Percentiles rank a stretch among this genome's conserved stretches.
Conservation (phyloP, 2,329 filamentous ascomycete species). For the Monosporascus sp. region DNA sequence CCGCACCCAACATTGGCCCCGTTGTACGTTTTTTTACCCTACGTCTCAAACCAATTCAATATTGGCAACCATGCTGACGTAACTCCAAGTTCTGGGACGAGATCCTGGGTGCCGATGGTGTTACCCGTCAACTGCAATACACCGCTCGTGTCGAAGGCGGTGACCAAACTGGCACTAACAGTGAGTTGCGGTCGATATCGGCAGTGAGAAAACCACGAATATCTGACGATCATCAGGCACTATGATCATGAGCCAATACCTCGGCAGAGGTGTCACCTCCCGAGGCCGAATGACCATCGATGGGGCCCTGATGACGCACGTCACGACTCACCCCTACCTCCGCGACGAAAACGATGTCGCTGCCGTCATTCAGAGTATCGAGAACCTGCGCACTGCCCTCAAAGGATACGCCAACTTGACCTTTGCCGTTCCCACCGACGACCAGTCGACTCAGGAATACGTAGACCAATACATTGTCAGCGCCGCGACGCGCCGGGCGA, state of each 20-base stretch:
- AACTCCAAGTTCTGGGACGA: conserved; percentile 45
- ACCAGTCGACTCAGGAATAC: conserved; percentile 49
- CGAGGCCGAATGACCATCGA: conserved; percentile 59
- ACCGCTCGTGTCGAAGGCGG: conserved; percentile 58
- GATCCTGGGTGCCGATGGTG: conserved; percentile 50
- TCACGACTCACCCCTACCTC: conserved; percentile 56
- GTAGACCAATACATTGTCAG: conserved; percentile 39
- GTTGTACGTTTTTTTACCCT: conserved; percentile 33
- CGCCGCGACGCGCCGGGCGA: conserved; percentile 35
- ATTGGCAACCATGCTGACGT: conserved; percentile 3
- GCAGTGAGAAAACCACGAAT: neutral
- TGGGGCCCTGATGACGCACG: conserved; percentile 49
- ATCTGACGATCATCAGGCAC: conserved; percentile 27
- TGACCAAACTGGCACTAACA: conserved; percentile 26
- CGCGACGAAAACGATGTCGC: conserved; percentile 52
- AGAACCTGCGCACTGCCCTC: conserved; percentile 52
- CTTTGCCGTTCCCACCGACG: conserved; percentile 48
- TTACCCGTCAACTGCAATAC: conserved; percentile 59
- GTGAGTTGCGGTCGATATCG: conserved; percentile 12
- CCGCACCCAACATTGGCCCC: conserved; percentile 59
- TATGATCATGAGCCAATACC: conserved; percentile 55
- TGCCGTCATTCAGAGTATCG: conserved; percentile 56
- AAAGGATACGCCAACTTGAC: conserved; percentile 50
- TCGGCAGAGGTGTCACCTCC: conserved; percentile 57
- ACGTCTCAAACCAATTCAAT: neutral